Conservation (phyloP, 163 green algal genomes). For the Smithsoniella earleae region DNA sequence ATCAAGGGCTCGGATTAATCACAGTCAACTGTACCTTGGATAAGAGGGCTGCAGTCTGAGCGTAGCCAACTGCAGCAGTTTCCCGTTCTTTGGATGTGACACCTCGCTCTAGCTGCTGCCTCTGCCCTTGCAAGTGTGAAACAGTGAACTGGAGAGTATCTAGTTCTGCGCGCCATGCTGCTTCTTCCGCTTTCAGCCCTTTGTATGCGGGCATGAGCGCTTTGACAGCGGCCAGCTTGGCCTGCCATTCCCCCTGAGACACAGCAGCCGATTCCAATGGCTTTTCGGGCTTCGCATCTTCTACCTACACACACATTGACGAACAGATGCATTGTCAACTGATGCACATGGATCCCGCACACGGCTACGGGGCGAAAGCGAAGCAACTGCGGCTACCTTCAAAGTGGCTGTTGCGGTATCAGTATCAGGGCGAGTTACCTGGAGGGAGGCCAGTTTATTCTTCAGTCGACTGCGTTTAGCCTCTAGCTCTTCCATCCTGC, state of each 20-base stretch:
- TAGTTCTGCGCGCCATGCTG: neutral
- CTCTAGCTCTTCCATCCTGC: constrained; percentile 9
- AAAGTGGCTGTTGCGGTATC: too few species aligned
- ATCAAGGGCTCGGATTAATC: neutral
- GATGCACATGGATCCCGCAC: too few species aligned
- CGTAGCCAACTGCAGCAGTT: neutral
- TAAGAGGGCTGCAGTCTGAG: neutral
- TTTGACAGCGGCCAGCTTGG: constrained; percentile 19
- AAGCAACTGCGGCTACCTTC: too few species aligned
- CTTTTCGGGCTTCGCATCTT: too few species aligned
- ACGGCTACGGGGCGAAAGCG: too few species aligned
- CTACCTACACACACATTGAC: too few species aligned
- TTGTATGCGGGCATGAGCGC: constrained; percentile 25
- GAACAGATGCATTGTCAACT: too few species aligned
- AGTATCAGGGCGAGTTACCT: too few species aligned
- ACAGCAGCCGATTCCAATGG: neutral
- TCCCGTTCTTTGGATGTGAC: neutral
- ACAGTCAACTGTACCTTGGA: constrained; percentile 2
- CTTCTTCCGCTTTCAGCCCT: neutral
- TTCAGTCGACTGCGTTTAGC: neutral
- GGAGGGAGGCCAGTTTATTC: neutral
- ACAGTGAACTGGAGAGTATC: constrained; percentile 1
- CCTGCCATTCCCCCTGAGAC: constrained; percentile 16
- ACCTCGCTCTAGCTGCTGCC: neutral
- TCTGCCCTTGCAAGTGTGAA: neutral